phyloP scores from a whole-genome alignment of 1,139 yeast species.

The Pichia sp. region DNA sequence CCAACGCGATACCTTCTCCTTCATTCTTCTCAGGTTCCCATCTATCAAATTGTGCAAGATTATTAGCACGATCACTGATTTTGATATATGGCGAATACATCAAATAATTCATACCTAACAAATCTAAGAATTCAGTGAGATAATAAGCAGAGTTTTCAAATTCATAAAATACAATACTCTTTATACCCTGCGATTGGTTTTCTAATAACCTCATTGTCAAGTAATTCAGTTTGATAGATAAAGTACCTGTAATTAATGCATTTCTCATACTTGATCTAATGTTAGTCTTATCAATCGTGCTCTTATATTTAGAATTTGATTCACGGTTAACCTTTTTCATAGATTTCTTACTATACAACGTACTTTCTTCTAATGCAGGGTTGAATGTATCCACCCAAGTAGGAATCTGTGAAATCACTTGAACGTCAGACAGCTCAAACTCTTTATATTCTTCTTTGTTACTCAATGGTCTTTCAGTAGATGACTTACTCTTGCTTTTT shows the following conservation, averaged over 20 bases:
- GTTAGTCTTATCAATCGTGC: conserved; percentile 1
- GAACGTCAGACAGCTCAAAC: conserved; percentile 26
- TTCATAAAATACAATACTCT: conserved; percentile 66
- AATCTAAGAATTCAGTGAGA: conserved; percentile 60
- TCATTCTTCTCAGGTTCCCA: conserved; percentile 36
- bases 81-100: conserved; percentile 62
- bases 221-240: conserved; percentile 62
- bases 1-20: conserved; percentile 43
- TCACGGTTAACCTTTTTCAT: background rate
- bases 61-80: conserved; percentile 49
- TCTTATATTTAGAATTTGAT: background rate
- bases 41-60: conserved; percentile 50
- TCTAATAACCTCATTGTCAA: conserved; percentile 52
- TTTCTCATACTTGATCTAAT: conserved; percentile 30
- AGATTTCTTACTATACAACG: background rate
- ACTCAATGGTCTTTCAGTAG: conserved; percentile 12
- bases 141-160: conserved; percentile 72
- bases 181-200: conserved; percentile 44
- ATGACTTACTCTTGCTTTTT: background rate
- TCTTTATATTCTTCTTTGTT: conserved; percentile 30
- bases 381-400: conserved; percentile 28
- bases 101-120: conserved; percentile 57
- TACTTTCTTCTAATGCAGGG: conserved; percentile 25
- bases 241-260: conserved; percentile 52
- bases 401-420: conserved; percentile 26